phyloP scores from a whole-genome alignment of 179 eudicot genomes.

The Gypsophila paniculata region DNA sequence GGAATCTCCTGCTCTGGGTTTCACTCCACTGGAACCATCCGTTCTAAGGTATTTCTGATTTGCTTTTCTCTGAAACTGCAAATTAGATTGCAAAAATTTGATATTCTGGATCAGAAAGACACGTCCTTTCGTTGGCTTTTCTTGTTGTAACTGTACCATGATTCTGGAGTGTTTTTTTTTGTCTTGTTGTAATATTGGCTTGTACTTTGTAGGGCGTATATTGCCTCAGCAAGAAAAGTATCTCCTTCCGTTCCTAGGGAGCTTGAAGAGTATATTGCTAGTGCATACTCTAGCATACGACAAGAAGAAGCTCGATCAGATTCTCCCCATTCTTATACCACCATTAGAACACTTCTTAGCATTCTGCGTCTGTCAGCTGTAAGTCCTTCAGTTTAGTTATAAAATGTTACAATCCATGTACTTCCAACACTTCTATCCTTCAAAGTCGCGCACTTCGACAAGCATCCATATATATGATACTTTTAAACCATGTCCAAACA shows the following conservation, averaged over 20 bases:
- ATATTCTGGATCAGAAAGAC: not conserved
- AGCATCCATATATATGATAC: no score
- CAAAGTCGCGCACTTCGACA: no score
- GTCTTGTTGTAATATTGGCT: slow-evolving; percentile 14
- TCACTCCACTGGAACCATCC: slow-evolving; percentile 87
- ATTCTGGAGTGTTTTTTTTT: not conserved
- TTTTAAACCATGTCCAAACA: no score
- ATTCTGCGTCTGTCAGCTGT: slow-evolving; percentile 92
- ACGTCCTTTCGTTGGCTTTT: not conserved
- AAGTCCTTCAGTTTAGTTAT: slow-evolving; percentile 37
- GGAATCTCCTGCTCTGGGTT: slow-evolving; percentile 96
- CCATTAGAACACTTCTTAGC: slow-evolving; percentile 91
- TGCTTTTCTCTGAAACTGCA: slow-evolving; percentile 9
- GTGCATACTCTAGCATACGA: slow-evolving; percentile 87
- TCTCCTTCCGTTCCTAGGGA: slow-evolving; percentile 79
- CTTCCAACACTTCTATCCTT: no score
- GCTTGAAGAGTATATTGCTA: slow-evolving; percentile 88
- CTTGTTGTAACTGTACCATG: not conserved
- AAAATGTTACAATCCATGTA: not conserved
- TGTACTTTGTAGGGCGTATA: slow-evolving; percentile 75
- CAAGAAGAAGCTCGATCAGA: slow-evolving; percentile 96
- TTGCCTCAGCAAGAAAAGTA: slow-evolving; percentile 82
- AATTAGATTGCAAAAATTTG: not conserved
- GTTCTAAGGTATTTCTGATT: slow-evolving; percentile 57
- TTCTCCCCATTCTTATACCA: slow-evolving; percentile 87